Evolutionary conservation across 768 basidiomycete species (phyloP).

Genomic region (Boletus subcaerulescens): DNA sequence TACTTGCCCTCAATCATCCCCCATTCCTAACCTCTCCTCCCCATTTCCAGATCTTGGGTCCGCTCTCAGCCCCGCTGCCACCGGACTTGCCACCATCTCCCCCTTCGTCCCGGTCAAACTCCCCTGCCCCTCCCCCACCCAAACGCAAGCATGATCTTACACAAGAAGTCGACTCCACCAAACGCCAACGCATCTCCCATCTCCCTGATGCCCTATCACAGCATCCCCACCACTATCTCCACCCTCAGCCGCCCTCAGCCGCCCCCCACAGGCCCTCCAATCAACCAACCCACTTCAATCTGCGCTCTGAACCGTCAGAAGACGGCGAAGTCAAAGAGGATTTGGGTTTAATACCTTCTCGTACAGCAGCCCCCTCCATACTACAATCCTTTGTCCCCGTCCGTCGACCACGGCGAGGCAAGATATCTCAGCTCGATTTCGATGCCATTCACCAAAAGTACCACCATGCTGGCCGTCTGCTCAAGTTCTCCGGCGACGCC

Average conservation of each 20-base stretch:
- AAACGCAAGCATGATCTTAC: conserved; percentile 39
- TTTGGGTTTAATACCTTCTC: conserved; percentile 16
- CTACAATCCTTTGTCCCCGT: conserved; percentile 49
- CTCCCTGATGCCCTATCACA: conserved; percentile 26
- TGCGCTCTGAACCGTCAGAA: conserved; percentile 42
- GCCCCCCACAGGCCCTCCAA: conserved; percentile 21
- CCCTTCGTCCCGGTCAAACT: conserved; percentile 42
- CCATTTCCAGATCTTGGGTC: conserved; percentile 38
- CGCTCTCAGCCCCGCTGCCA: conserved; percentile 40
- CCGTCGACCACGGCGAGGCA: conserved; percentile 64
- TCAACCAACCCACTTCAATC: conserved; percentile 20
- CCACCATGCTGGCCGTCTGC: conserved; percentile 62
- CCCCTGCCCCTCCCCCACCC: conserved; percentile 33
- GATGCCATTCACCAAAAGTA: conserved; percentile 68
- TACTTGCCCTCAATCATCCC: neutral
- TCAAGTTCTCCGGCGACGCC: conserved; percentile 83
- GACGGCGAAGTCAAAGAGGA: conserved; percentile 50
- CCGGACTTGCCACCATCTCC: conserved; percentile 46
- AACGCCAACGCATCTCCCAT: conserved; percentile 30
- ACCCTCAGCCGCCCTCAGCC: conserved; percentile 22
- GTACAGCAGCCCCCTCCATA: conserved; percentile 29
- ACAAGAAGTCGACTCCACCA: conserved; percentile 27
- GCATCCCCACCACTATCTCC: conserved; percentile 30
- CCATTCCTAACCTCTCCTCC: conserved; percentile 16
- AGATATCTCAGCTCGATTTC: conserved; percentile 44